Conservation (phyloP, 345 rosid genomes). For the Cardamine resedifolia region DNA sequence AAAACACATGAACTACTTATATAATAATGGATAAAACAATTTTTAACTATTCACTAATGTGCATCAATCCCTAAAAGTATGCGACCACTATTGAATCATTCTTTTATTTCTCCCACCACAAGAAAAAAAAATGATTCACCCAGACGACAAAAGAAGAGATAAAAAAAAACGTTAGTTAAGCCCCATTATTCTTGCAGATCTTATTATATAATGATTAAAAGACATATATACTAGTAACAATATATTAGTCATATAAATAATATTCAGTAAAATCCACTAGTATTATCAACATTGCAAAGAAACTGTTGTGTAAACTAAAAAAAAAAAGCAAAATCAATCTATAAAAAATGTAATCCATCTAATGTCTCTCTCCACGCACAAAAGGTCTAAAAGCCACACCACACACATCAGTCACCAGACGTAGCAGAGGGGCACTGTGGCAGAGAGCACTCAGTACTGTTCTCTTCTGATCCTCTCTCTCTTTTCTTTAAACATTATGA, state of each 20-base stretch:
- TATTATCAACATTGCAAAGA: conserved; percentile 6
- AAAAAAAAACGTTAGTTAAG: neutral
- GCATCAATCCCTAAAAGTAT: conserved; percentile 40
- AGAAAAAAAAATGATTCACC: neutral
- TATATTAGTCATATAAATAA: neutral
- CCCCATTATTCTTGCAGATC: conserved; percentile 24
- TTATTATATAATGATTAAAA: conserved; percentile 8
- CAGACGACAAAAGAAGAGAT: conserved; percentile 10
- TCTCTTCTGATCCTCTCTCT: conserved; percentile 34
- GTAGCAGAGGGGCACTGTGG: conserved; percentile 38
- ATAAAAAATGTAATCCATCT: conserved; percentile 31
- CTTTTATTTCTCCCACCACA: conserved; percentile 16
- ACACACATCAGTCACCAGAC: conserved; percentile 45
- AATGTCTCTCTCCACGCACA: conserved; percentile 39
- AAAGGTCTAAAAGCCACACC: conserved; percentile 42
- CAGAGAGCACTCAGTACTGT: conserved; percentile 37
- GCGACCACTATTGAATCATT: conserved; percentile 23
- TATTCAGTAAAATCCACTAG: neutral
- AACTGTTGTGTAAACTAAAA: conserved; percentile 21
- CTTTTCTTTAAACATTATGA: conserved; percentile 22
- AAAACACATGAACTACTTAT: conserved; percentile 18
- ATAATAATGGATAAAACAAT: conserved; percentile 21
- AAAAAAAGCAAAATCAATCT: conserved; percentile 23
- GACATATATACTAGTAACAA: neutral
- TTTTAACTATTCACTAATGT: conserved; percentile 23